Percentiles rank a stretch among this genome's conserved stretches.
Evolutionary conservation across 2,329 filamentous ascomycete species (phyloP).

Genomic region (Trichoderma atroviride): DNA sequence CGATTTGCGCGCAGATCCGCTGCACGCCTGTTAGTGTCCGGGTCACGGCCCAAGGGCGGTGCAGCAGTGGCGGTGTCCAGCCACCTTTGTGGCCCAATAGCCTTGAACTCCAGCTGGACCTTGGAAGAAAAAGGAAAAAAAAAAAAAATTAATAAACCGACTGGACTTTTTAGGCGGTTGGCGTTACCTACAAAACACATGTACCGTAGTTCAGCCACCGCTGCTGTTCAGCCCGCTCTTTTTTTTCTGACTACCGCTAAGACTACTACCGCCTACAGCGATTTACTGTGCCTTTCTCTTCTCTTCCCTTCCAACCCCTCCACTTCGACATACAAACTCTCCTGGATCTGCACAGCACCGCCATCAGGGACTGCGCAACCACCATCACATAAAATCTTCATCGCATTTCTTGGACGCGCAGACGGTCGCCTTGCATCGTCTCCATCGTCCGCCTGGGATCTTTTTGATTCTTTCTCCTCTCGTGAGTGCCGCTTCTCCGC

Average conservation of each 20-base stretch:
- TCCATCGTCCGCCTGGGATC: conserved; percentile 12
- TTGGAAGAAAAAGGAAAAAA: background rate
- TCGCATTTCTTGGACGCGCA: conserved; percentile 26
- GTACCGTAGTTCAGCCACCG: conserved; percentile 10
- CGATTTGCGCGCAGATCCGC: background rate
- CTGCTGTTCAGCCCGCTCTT: conserved; percentile 16
- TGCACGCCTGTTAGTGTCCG: conserved; percentile 32
- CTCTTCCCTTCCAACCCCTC: conserved; percentile 24
- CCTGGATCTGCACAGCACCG: conserved; percentile 22
- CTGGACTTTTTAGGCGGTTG: conserved; percentile 33
- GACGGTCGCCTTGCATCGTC: conserved; percentile 30
- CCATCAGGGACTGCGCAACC: conserved; percentile 14
- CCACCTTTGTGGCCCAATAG: conserved; percentile 1
- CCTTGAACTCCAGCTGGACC: background rate
- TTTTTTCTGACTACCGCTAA: conserved; percentile 7
- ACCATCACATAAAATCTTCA: conserved; percentile 19
- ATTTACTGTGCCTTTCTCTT: conserved; percentile 21
- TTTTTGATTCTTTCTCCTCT: conserved; percentile 27
- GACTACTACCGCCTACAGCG: background rate
- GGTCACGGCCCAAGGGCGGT: conserved; percentile 16
- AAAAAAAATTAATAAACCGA: background rate
- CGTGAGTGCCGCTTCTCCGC: conserved; percentile 36
- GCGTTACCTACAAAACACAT: background rate
- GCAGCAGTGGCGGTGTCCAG: conserved; percentile 23
- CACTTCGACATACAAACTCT: conserved; percentile 23